phyloP scores from a whole-genome alignment of 2,329 filamentous ascomycete genomes.

The Cryoendolithus antarcticus region DNA sequence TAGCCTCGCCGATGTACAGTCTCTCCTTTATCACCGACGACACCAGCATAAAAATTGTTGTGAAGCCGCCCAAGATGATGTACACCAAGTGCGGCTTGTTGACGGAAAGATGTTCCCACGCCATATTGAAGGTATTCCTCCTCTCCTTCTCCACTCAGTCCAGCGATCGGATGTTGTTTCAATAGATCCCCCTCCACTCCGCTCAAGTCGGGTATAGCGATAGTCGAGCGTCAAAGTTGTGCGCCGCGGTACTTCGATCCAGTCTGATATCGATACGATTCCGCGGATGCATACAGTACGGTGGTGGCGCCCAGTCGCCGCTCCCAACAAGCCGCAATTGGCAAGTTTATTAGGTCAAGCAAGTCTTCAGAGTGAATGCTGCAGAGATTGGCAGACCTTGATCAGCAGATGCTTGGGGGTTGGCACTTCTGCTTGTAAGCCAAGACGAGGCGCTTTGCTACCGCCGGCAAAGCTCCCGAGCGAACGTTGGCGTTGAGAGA shows the following conservation, averaged over 20 bases:
- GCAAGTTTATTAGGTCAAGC: slow-evolving; percentile 4
- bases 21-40: slow-evolving; percentile 97
- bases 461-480: too few species aligned
- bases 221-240: slow-evolving; percentile 7
- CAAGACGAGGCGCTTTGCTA: too few species aligned
- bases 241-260: slow-evolving; percentile 8
- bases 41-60: slow-evolving; percentile 94
- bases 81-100: slow-evolving; percentile 97
- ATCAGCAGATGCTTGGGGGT: too few species aligned
- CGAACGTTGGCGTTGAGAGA: too few species aligned
- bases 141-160: too few species aligned
- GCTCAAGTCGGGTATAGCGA: slow-evolving; percentile 6
- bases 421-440: too few species aligned
- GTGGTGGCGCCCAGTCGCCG: slow-evolving; percentile 23
- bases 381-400: too few species aligned
- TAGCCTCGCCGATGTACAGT: slow-evolving; percentile 96
- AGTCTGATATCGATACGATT: slow-evolving; percentile 2
- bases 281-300: slow-evolving; percentile 12
- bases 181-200: slow-evolving; percentile 3
- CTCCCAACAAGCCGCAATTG: slow-evolving; percentile 15
- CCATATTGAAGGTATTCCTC: slow-evolving; percentile 38
- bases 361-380: too few species aligned
- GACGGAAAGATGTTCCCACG: slow-evolving; percentile 69
- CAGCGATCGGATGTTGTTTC: too few species aligned
- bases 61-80: slow-evolving; percentile 95